A percentile compares a stretch with the other conserved stretches of the same genome.
phyloP scores from a whole-genome alignment of 352 stramenopile genomes.

The Globisporangium nagaii region DNA sequence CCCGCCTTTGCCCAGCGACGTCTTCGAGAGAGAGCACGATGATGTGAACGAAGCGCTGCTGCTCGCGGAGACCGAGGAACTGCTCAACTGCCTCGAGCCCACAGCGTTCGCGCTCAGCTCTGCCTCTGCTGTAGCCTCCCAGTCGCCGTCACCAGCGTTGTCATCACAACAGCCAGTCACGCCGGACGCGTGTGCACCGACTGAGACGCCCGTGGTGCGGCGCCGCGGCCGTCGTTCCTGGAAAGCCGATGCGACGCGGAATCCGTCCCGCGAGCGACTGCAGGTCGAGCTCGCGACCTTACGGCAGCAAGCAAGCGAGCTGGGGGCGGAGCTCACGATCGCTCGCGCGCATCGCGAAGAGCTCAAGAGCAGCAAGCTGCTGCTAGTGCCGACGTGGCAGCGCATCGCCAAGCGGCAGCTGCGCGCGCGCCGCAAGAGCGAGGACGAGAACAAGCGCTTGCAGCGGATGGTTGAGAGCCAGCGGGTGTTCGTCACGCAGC shows the following conservation, averaged over 20 bases:
- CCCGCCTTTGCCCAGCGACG: background rate
- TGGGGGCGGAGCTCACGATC: conserved; percentile 6
- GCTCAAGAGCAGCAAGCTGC: conserved; percentile 1
- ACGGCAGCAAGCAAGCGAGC: background rate
- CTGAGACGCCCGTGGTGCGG: too few species aligned
- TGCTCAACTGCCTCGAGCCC: conserved; percentile 8
- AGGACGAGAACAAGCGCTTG: conserved; percentile 6
- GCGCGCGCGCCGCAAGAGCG: background rate
- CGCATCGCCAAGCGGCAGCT: conserved; percentile 11
- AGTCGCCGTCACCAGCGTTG: background rate
- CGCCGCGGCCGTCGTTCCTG: background rate
- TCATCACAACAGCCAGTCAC: background rate
- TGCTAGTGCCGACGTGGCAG: conserved; percentile 5
- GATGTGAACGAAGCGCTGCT: conserved; percentile 7
- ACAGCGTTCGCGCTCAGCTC: conserved; percentile 1
- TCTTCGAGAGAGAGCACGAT: background rate
- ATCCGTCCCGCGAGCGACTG: conserved; percentile 9
- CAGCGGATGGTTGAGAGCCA: conserved; percentile 3
- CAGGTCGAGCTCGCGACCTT: conserved; percentile 6
- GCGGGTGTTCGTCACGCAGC: conserved; percentile 1
- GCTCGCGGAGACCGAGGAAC: conserved; percentile 7
- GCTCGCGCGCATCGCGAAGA: background rate
- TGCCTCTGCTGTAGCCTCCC: background rate
- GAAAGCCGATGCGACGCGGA: conserved; percentile 2
- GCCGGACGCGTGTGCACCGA: too few species aligned